Base-by-base conservation (phyloP, 495 filamentous ascomycete species). In the Penicillium macrosclerotiorum region DNA sequence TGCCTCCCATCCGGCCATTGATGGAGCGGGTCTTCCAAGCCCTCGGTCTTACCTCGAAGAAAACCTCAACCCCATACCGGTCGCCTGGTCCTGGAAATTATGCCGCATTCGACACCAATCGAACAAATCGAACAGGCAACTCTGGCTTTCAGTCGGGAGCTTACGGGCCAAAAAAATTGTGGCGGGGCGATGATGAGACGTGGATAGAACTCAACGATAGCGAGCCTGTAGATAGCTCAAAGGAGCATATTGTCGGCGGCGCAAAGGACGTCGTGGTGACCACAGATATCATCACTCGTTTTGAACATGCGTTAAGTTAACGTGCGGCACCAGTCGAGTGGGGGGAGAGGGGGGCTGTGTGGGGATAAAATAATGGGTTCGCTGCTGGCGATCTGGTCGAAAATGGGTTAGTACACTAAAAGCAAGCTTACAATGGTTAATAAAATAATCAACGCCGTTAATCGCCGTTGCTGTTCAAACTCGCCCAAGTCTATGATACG, bases 1-100 rank as follows among this genome's bases (percentile, higher is more conserved):
- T 64, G 8, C 60, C 60, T 4, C 51, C 58, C 2, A 54, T 64
- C 26, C 54, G 57, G 8, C 54, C 60, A 3, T 42, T 58, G 20
- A 52, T 64, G 31, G 46, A 54, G 25, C 20, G 31, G 5, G 39
- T 19, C 9, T 17, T 45, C 27, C 31, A 33, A 45, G 25, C 30
- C 25, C 29, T 55, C 8, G 47, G 47, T 11, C 31, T 55, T 13
- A 43, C 32, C 18, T 42, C 41, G 2, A 55, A 55, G 33, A 55
- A 55, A n/a, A 25, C 32, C 1, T 43, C 47, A 8, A 37, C 17
- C n/a, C 4, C 14, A 6, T 11, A 35, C 8, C 25, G 25, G 25
- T 27, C 25, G 5, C 25, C 25, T 5, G 25, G 25, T 11, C 25
- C 25, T 27, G 11, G 25, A 5, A 27, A 27, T 11, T 27, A 27